Conservation (phyloP, 805 yeast species). For the Hanseniaspora jakobsenii region DNA sequence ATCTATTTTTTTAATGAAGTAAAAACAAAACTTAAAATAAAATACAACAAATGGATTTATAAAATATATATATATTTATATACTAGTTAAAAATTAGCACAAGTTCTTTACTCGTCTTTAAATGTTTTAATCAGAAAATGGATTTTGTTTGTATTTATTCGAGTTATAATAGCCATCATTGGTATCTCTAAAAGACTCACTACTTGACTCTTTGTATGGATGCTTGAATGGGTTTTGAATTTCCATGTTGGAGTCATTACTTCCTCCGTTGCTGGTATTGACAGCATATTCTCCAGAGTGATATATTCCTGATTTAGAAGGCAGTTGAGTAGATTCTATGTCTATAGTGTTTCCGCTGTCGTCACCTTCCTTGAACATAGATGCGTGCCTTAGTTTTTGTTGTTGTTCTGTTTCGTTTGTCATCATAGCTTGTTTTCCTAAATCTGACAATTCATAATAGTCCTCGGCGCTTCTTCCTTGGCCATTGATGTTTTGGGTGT, state of each 20-base stretch:
- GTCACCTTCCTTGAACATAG: conserved; percentile 13
- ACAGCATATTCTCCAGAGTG: no score
- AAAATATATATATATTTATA: no score
- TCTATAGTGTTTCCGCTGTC: conserved; percentile 4
- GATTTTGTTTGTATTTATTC: conserved; percentile 11
- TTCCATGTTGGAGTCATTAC: conserved; percentile 5
- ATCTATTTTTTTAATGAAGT: no score
- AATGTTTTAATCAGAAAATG: conserved; percentile 7
- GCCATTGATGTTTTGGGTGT: conserved; percentile 30
- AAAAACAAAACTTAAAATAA: no score
- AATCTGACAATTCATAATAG: conserved; percentile 26
- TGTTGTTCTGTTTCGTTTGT: conserved; percentile 28
- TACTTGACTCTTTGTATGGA: conserved; percentile 8
- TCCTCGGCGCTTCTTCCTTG: conserved; percentile 19
- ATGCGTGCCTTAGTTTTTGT: conserved; percentile 19
- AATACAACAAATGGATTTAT: no score
- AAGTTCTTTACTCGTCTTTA: no score
- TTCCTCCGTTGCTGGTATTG: conserved; percentile 6
- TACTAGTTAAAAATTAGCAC: no score
- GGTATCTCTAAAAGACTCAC: conserved; percentile 2
- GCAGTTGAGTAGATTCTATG: not conserved
- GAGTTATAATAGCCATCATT: not conserved
- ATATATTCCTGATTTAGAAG: no score
- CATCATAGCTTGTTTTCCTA: conserved; percentile 29
- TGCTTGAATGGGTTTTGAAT: conserved; percentile 11